Percentiles rank a stretch among this genome's conserved stretches.
phyloP scores from a whole-genome alignment of 2,329 filamentous ascomycete genomes.

The Aspergillus vadensis region DNA sequence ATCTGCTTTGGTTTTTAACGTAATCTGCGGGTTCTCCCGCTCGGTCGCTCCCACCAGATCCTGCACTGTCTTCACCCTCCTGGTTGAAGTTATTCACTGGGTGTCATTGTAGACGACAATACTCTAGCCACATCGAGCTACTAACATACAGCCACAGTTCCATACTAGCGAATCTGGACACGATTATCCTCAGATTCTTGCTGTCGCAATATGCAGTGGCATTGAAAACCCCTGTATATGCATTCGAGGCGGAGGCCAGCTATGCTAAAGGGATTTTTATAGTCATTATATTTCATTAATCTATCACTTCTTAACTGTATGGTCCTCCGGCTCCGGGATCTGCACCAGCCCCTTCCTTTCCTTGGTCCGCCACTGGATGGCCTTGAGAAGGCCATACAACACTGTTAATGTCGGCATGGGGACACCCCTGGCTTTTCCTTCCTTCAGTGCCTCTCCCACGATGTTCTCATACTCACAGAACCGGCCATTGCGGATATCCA shows the following conservation, averaged over 20 bases:
- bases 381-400: conserved; percentile 32
- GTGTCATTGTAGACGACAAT: neutral
- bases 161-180: too few species aligned
- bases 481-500: conserved; percentile 52
- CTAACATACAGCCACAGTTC: neutral
- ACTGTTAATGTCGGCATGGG: conserved; percentile 28
- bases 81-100: neutral
- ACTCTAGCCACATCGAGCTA: neutral
- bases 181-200: too few species aligned
- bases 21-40: neutral
- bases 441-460: conserved; percentile 58
- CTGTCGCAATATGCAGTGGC: too few species aligned
- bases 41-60: neutral
- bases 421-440: conserved; percentile 53
- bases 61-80: neutral
- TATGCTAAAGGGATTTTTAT: too few species aligned
- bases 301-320: neutral
- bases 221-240: too few species aligned
- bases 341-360: conserved; percentile 23
- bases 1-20: neutral
- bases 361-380: conserved; percentile 31
- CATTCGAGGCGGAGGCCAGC: too few species aligned
- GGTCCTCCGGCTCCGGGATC: conserved; percentile 13
- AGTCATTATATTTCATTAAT: neutral
- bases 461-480: conserved; percentile 59